phyloP scores from a whole-genome alignment of 208 protist genomes.

The Porcisia deanei region DNA sequence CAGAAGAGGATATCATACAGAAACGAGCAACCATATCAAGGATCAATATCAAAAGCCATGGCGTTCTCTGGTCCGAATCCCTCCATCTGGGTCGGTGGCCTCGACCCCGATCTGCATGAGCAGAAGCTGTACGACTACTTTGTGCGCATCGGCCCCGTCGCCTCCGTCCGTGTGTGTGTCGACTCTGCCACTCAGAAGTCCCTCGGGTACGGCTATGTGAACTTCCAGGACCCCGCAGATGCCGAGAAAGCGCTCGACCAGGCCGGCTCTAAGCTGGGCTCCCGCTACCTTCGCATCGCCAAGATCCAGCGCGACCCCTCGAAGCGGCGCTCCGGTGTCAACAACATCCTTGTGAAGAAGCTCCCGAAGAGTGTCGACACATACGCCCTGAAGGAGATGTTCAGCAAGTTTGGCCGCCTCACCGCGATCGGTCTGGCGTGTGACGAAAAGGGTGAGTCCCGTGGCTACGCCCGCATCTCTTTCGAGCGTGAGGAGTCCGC shows the following conservation, averaged over 20 bases:
- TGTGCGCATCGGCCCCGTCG: conserved; percentile 96
- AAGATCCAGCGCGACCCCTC: conserved; percentile 98
- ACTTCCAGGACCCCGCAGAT: conserved; percentile 98
- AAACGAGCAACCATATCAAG: background rate
- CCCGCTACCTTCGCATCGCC: conserved; percentile 97
- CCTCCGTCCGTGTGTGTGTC: conserved; percentile 98
- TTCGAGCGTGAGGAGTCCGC: conserved; percentile 95
- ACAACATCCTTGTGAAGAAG: conserved; percentile 99
- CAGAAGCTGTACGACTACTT: conserved; percentile 98
- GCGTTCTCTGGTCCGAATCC: conserved; percentile 78
- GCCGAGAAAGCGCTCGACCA: conserved; percentile 98
- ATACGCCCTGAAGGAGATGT: conserved; percentile 94
- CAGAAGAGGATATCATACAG: background rate
- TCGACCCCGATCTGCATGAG: conserved; percentile 95
- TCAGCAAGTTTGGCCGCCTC: conserved; percentile 94
- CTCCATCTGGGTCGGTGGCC: conserved; percentile 98
- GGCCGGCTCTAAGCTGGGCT: conserved; percentile 95
- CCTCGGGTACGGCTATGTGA: conserved; percentile 99
- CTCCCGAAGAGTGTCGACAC: conserved; percentile 96
- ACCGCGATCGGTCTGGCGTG: conserved; percentile 88
- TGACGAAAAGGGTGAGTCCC: conserved; percentile 91
- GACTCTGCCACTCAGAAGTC: conserved; percentile 97
- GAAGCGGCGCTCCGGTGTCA: conserved; percentile 96
- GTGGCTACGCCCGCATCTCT: conserved; percentile 98
- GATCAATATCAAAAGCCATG: conserved; percentile 27